Percentiles rank a stretch among this genome's conserved stretches.
Evolutionary conservation across 768 basidiomycete genomes (phyloP).

Genomic region (Tulasnella sp.): DNA sequence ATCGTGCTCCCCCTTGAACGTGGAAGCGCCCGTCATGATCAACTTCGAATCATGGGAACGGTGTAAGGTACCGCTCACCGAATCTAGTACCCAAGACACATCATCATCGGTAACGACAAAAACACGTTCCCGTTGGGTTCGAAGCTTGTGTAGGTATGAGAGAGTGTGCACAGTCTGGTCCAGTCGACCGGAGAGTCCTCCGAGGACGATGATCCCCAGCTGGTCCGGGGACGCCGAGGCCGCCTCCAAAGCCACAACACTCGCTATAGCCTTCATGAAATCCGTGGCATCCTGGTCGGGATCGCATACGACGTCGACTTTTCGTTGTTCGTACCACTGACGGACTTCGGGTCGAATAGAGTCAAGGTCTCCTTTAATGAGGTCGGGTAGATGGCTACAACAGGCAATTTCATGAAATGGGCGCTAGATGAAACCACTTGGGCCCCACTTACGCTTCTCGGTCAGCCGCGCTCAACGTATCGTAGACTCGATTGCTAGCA

Average conservation of each 20-base stretch:
- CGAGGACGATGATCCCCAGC: constrained; percentile 73
- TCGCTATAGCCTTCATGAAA: constrained; percentile 83
- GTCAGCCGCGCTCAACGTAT: constrained; percentile 38
- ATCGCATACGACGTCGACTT: constrained; percentile 70
- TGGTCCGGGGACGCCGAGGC: constrained; percentile 34
- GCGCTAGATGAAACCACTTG: background rate
- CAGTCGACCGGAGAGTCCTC: constrained; percentile 84
- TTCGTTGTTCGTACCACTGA: constrained; percentile 54
- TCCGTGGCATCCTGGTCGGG: constrained; percentile 82
- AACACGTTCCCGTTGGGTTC: constrained; percentile 52
- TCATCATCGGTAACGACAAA: constrained; percentile 88
- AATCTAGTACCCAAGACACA: constrained; percentile 82
- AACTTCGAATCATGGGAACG: background rate
- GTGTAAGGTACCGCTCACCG: constrained; percentile 44
- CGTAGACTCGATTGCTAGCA: constrained; percentile 79
- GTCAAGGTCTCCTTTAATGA: constrained; percentile 94
- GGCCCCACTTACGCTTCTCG: background rate
- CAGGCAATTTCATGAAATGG: background rate
- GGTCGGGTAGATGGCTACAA: constrained; percentile 67
- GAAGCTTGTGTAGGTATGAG: constrained; percentile 76
- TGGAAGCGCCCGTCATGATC: constrained; percentile 2
- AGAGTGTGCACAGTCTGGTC: constrained; percentile 93
- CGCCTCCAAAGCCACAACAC: constrained; percentile 6
- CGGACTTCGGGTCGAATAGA: constrained; percentile 74
- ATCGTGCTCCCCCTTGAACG: constrained; percentile 70